phyloP scores from a whole-genome alignment of 345 rosid species.

The Ceriops tagal region DNA sequence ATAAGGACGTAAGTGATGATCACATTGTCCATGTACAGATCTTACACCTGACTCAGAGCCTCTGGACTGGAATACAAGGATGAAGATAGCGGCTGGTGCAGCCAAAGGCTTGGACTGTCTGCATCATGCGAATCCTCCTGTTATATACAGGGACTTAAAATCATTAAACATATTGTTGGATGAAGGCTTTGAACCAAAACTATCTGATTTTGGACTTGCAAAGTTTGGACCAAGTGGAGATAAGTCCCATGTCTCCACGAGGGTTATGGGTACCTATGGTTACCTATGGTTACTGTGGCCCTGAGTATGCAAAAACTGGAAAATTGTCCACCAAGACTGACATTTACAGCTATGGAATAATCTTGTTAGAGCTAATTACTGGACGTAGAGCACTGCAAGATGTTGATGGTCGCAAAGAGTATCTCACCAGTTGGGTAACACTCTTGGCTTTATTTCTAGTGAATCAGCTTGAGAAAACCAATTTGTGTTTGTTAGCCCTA shows the following conservation, averaged over 20 bases:
- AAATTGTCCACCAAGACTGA: slow-evolving; percentile 17
- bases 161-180: slow-evolving; percentile 17
- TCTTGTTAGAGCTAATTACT: slow-evolving; percentile 21
- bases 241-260: slow-evolving; percentile 19
- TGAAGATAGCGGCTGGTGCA: slow-evolving; percentile 20
- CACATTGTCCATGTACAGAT: slow-evolving; percentile 1
- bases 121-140: slow-evolving; percentile 14
- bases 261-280: slow-evolving; percentile 24
- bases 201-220: slow-evolving; percentile 25
- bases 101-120: slow-evolving; percentile 20
- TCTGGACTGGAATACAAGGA: slow-evolving; percentile 18
- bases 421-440: slow-evolving; percentile 18
- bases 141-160: slow-evolving; percentile 20
- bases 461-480: slow-evolving; percentile 13
- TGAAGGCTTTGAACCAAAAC: slow-evolving; percentile 17
- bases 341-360: slow-evolving; percentile 22
- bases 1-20: not conserved
- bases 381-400: slow-evolving; percentile 16
- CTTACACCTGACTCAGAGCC: slow-evolving; percentile 6
- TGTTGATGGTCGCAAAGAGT: slow-evolving; percentile 1
- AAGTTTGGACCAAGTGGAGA: slow-evolving; percentile 20
- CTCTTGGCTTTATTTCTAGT: slow-evolving; percentile 7
- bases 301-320: slow-evolving; percentile 20
- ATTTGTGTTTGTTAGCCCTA: not conserved
- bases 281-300: slow-evolving; percentile 22